Base-by-base conservation (phyloP, 345 rosid species). In the Lepidium didymum region DNA sequence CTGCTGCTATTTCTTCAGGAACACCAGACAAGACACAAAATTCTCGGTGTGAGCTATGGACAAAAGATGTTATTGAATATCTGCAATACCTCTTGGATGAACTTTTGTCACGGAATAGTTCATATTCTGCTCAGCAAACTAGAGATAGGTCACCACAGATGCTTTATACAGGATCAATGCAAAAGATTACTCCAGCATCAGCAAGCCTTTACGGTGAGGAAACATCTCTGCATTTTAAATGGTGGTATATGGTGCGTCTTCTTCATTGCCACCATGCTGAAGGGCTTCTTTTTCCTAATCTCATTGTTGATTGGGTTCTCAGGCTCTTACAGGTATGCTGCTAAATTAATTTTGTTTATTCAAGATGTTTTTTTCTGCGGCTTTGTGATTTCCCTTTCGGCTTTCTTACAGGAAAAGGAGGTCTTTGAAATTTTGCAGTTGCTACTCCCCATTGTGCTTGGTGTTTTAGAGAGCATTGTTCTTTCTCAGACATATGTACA, bases 181-280 rank as follows among this genome's bases (percentile, higher is more conserved):
- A 73, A 70, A 91, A 80, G 79, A 77, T 43, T 74, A 87, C 87
- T 74, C 68, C 82, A 52, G 68, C 84, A 74, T 74, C 87, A 38
- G 66, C 86, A 46, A 63, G 79, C 38, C 62, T 76, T 50, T 89
- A 95, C 51, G 81, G 87, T 19, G 99, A 89, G 34, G 99, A 95
- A 78, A 84, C 97, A 52, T 80, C 98, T 66, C 77, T 89, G 53
- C 87, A 89, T 81, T 80, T 83, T 61, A 95, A 88, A 77, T 95
- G 98, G 99, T 84, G 91, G 89, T 95, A 95, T 81, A 78, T 91
- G 74, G 94, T 90, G 71, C 86, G 94, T 60, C 94, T 95, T 44
- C 75, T 95, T 78, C 98, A 87, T 41, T 95, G 98, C 94, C 96
- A 89, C 81, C 83, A 80, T 78, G 81, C 94, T 43, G 99, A 89